Base-by-base conservation (phyloP, 495 filamentous ascomycete species). In the Aspergillus bertholletiae region DNA sequence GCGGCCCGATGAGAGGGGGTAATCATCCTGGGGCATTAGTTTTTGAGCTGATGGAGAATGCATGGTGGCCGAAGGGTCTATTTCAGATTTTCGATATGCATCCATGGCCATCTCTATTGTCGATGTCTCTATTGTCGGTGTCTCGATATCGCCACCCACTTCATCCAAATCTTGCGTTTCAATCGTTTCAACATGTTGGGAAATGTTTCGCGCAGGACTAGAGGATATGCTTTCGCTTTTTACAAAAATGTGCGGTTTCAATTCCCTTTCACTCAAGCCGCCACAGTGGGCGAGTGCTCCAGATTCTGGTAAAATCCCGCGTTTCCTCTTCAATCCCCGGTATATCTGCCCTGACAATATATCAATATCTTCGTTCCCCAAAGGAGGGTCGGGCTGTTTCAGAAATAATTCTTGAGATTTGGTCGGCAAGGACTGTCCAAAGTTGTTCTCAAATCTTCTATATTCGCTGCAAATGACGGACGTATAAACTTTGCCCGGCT, bases 111-210 rank as follows among this genome's bases (percentile, higher is more conserved):
- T 87, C 56, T 74, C 79, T 11, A 79, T 84, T 2, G 57, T 74
- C 2, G 90, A 89, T 1, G 90, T 93, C 12, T 74, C 74, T 24
- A 88, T 74, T n/a, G n/a, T 74, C 2, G 90, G 89, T 1, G 90
- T 93, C 12, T 74, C 74, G 26, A 88, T 74, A 51, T 68, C 75
- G 45, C 72, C 66, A 21, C 82, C 84, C 46, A 88, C 79, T 48
- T 87, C 83, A 68, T 94, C 89, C 11, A 93, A 75, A 66, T 94
- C 89, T 28, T 90, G 78, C 50, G 86, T 91, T 27, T 67, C 65
- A 55, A 59, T 40, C 37, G 57, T 22, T 26, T 53, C 30, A 50
- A 54, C 23, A 41, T 46, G 45, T 20, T 56, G 6, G 0, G 52
- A 51, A 22, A 47, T 46, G 15, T 57, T 81, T 73, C 50, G 80